Conservation (phyloP, 1,139 yeast genomes). For the Nadsonia starkeyi-henricii region DNA sequence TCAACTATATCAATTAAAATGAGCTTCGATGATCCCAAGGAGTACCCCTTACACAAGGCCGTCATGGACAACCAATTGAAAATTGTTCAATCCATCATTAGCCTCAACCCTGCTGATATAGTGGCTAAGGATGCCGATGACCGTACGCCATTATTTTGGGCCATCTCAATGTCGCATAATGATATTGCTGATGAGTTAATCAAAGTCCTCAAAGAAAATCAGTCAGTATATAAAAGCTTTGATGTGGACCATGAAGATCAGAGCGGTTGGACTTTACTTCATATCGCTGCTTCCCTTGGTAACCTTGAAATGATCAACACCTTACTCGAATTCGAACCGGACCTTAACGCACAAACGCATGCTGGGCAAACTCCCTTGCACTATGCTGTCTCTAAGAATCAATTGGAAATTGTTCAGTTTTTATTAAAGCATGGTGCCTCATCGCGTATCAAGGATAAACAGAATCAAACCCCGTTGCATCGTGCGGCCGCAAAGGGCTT, state of each 20-base stretch:
- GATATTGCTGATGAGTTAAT: constrained; percentile 41
- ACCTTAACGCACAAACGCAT: constrained; percentile 38
- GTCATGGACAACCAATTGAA: constrained; percentile 41
- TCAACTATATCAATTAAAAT: too few relatives aligned
- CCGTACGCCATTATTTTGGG: constrained; percentile 84
- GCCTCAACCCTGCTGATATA: constrained; percentile 34
- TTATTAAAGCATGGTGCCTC: constrained; percentile 45
- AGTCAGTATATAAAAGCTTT: constrained; percentile 20
- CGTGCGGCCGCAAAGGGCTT: constrained; percentile 79
- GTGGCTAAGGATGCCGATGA: constrained; percentile 51
- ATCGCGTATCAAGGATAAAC: constrained; percentile 50
- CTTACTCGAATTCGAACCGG: constrained; percentile 31
- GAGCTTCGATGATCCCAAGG: constrained; percentile 2
- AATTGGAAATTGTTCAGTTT: constrained; percentile 36
- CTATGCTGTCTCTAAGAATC: constrained; percentile 60
- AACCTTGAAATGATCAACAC: constrained; percentile 34
- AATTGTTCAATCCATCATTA: constrained; percentile 35
- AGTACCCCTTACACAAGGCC: constrained; percentile 38
- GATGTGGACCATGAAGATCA: constrained; percentile 65
- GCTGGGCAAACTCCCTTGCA: constrained; percentile 69
- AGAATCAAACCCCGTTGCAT: constrained; percentile 55
- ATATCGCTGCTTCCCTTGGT: constrained; percentile 69
- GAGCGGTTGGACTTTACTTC: constrained; percentile 82
- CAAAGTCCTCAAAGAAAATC: constrained; percentile 21
- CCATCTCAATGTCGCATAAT: constrained; percentile 48